These are phyloP conservation scores for Terfezia claveryi DNA, from an alignment of 495 filamentous ascomycete species.

Conservation along the genomic window DNA sequence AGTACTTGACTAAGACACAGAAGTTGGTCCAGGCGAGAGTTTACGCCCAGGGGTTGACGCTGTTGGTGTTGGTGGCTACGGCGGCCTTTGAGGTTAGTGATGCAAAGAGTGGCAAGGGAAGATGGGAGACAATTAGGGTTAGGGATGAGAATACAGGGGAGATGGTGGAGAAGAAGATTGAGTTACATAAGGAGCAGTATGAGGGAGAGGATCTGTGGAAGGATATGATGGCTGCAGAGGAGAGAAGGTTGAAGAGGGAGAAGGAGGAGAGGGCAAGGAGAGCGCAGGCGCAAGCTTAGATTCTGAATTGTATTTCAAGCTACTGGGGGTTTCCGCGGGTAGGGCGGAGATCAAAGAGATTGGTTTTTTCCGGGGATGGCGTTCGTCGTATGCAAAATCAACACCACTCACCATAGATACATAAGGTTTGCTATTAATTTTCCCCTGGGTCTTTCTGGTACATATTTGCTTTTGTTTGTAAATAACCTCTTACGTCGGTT, in stretches of 20 bases:
- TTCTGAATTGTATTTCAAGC: background rate
- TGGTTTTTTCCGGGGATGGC: too few relatives aligned
- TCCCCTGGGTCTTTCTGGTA: too few relatives aligned
- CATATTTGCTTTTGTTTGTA: too few relatives aligned
- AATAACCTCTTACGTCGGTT: too few relatives aligned
- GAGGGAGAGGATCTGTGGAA: conserved; percentile 72
- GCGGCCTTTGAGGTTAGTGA: conserved; percentile 82
- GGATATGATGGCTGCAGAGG: conserved; percentile 65
- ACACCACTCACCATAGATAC: too few relatives aligned
- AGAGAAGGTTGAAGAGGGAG: conserved; percentile 32
- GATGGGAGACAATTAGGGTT: conserved; percentile 53
- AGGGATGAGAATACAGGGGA: conserved; percentile 48
- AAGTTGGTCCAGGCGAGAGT: conserved; percentile 95
- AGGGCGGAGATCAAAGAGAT: background rate
- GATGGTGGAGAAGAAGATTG: conserved; percentile 49
- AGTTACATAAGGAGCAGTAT: conserved; percentile 39
- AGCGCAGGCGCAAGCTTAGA: background rate
- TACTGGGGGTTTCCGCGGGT: conserved; percentile 1
- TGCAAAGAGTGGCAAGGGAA: conserved; percentile 49
- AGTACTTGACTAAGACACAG: conserved; percentile 51
- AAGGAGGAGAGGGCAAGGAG: conserved; percentile 9
- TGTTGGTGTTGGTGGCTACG: conserved; percentile 67
- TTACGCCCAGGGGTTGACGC: conserved; percentile 87
- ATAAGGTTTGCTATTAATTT: too few relatives aligned
- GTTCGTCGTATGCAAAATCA: too few relatives aligned